These are phyloP conservation scores for Phytophthora idaei DNA, from an alignment of 352 stramenopile species.

Conservation along the genomic window DNA sequence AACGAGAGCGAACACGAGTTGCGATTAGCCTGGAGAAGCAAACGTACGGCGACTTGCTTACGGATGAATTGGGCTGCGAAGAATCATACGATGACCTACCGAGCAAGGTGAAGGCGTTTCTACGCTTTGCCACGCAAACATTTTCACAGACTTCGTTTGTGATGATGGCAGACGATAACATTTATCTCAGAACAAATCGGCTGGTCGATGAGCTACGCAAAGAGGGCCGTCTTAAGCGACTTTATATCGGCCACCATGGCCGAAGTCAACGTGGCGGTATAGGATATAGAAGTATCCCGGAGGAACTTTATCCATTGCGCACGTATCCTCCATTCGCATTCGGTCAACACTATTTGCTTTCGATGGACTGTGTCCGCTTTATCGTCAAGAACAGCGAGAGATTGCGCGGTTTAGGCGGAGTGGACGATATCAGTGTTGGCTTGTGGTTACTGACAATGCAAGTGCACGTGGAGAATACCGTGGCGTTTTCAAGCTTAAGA, in stretches of 20 bases:
- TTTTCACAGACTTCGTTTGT: slow-evolving; percentile 33
- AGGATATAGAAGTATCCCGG: slow-evolving; percentile 11
- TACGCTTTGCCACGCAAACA: slow-evolving; percentile 28
- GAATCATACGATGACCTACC: slow-evolving; percentile 51
- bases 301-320: slow-evolving; percentile 33
- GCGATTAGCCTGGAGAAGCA: slow-evolving; percentile 40
- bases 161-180: slow-evolving; percentile 59
- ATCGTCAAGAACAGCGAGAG: slow-evolving; percentile 40
- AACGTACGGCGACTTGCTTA: slow-evolving; percentile 44
- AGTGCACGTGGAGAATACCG: slow-evolving; percentile 40
- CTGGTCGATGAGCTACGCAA: slow-evolving; percentile 7
- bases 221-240: background rate
- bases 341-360: slow-evolving; percentile 59
- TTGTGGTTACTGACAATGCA: slow-evolving; percentile 61
- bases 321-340: slow-evolving; percentile 48
- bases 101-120: slow-evolving; percentile 60
- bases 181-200: slow-evolving; percentile 45
- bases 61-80: slow-evolving; percentile 45
- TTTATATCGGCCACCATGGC: slow-evolving; percentile 25
- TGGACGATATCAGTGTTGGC: slow-evolving; percentile 69
- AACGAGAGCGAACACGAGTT: slow-evolving; percentile 7
- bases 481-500: slow-evolving; percentile 11
- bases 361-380: slow-evolving; percentile 48
- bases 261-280: background rate
- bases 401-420: slow-evolving; percentile 31